Conservation (phyloP, 2,329 filamentous ascomycete species). For the Geoglossum cookeanum region DNA sequence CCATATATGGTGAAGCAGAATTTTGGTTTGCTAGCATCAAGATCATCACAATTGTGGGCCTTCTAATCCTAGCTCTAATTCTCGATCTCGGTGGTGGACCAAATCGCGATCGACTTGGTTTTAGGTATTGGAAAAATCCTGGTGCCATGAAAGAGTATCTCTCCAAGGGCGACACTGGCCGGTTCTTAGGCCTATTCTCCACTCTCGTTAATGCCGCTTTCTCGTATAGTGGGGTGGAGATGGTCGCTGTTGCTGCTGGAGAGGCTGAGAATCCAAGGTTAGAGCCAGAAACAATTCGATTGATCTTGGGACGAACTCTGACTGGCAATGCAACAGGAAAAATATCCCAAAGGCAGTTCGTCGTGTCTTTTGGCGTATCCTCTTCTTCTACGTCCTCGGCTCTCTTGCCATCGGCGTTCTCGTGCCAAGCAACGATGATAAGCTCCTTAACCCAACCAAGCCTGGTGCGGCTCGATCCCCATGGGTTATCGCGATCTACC, state of each 20-base stretch:
- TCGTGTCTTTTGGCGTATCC: slow-evolving; percentile 26
- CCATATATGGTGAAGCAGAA: slow-evolving; percentile 30
- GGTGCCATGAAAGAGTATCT: slow-evolving; percentile 26
- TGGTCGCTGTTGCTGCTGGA: slow-evolving; percentile 28
- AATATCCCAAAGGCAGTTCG: slow-evolving; percentile 23
- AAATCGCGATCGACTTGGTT: slow-evolving; percentile 39
- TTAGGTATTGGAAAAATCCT: slow-evolving; percentile 40
- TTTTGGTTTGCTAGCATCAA: slow-evolving; percentile 34
- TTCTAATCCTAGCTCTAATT: slow-evolving; percentile 29
- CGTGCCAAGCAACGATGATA: slow-evolving; percentile 19
- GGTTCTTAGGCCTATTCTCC: slow-evolving; percentile 33
- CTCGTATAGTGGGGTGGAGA: slow-evolving; percentile 31
- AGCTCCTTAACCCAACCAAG: slow-evolving; percentile 16
- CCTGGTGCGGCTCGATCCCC: slow-evolving; percentile 26
- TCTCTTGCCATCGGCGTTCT: slow-evolving; percentile 20
- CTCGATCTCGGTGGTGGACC: slow-evolving; percentile 44
- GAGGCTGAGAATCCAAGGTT: slow-evolving; percentile 26
- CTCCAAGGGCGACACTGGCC: slow-evolving; percentile 24
- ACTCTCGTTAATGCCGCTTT: slow-evolving; percentile 29
- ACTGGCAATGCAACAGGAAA: background rate
- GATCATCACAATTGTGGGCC: slow-evolving; percentile 27
- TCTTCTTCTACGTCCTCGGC: slow-evolving; percentile 24
- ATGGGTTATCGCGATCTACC: slow-evolving; percentile 31
- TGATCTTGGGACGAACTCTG: background rate
- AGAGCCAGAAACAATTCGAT: background rate